Conservation (phyloP, 805 yeast species). For the Starmerella khaoyaiensis region DNA sequence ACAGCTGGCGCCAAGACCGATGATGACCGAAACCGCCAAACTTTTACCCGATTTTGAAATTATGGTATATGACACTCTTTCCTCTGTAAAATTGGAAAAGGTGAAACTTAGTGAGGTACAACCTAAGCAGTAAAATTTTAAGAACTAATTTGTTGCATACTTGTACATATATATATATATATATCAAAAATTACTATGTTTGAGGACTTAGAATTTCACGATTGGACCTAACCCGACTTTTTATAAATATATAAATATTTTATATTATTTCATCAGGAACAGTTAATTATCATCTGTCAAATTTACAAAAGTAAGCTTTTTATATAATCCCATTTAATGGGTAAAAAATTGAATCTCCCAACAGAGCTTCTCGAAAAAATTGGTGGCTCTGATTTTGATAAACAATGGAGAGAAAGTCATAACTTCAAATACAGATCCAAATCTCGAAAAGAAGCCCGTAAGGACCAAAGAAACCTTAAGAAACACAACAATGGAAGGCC, state of each 20-base stretch:
- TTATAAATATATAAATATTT: too few species aligned
- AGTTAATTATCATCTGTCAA: too few species aligned
- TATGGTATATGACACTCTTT: constrained; percentile 4
- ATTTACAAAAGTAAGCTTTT: too few species aligned
- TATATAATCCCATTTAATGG: background rate
- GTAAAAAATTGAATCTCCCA: constrained; percentile 17
- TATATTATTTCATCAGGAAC: too few species aligned
- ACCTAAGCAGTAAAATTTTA: too few species aligned
- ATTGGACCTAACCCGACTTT: too few species aligned
- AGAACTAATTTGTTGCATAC: too few species aligned
- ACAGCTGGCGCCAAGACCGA: constrained; percentile 23
- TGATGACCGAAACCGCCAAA: constrained; percentile 24
- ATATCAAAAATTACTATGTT: too few species aligned
- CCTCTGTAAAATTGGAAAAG: constrained; percentile 6
- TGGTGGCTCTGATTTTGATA: constrained; percentile 9
- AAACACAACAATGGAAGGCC: too few species aligned
- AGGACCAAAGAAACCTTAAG: constrained; percentile 17
- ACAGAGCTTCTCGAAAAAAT: constrained; percentile 13
- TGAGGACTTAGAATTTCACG: too few species aligned
- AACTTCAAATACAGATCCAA: constrained; percentile 12
- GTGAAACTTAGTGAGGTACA: constrained; percentile 4
- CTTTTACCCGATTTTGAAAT: constrained; percentile 21
- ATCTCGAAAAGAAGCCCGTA: constrained; percentile 20
- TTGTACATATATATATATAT: too few species aligned
- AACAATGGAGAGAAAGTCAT: constrained; percentile 21